Percentiles rank a stretch among this genome's conserved stretches.
These are phyloP conservation scores for Lasiodiplodia gonubiensis DNA, from an alignment of 2,329 filamentous ascomycete genomes.

Conservation along the genomic window DNA sequence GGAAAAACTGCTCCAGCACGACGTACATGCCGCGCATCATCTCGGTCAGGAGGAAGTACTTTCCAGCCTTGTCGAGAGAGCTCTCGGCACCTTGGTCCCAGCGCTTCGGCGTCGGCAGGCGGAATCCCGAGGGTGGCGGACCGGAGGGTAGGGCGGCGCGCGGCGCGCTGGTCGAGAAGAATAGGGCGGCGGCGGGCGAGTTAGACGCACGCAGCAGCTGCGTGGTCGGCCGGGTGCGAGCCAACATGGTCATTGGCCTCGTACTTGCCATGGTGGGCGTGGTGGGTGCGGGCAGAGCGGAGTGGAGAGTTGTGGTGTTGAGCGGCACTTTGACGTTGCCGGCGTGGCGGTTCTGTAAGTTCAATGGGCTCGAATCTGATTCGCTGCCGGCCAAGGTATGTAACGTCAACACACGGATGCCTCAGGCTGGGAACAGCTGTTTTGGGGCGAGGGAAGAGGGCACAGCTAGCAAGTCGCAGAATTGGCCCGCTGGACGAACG, in stretches of 20 bases:
- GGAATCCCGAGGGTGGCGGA: conserved; percentile 80
- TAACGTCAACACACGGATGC: background rate
- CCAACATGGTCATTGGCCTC: conserved; percentile 55
- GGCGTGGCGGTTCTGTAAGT: conserved; percentile 21
- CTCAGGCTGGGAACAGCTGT: conserved; percentile 1
- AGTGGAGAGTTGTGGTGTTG: conserved; percentile 22
- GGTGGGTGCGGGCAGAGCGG: conserved; percentile 29
- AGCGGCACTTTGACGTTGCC: conserved; percentile 25
- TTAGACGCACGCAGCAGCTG: conserved; percentile 46
- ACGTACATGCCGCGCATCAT: conserved; percentile 99
- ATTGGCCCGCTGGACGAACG: background rate
- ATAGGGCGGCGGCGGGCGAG: conserved; percentile 56
- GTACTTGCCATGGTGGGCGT: conserved; percentile 53
- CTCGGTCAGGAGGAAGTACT: conserved; percentile 95
- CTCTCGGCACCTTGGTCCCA: conserved; percentile 84
- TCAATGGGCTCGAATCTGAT: conserved; percentile 13
- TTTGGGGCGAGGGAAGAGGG: background rate
- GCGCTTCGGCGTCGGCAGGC: conserved; percentile 71
- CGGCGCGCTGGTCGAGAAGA: conserved; percentile 69
- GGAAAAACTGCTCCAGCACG: conserved; percentile 95
- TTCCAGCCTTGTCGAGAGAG: conserved; percentile 81
- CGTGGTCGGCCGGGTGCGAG: conserved; percentile 41
- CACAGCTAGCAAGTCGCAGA: background rate
- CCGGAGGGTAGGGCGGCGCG: conserved; percentile 71
- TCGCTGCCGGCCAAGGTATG: background rate